Conservation (phyloP, 2,329 filamentous ascomycete species). For the Rhexocercosporidium sp. region DNA sequence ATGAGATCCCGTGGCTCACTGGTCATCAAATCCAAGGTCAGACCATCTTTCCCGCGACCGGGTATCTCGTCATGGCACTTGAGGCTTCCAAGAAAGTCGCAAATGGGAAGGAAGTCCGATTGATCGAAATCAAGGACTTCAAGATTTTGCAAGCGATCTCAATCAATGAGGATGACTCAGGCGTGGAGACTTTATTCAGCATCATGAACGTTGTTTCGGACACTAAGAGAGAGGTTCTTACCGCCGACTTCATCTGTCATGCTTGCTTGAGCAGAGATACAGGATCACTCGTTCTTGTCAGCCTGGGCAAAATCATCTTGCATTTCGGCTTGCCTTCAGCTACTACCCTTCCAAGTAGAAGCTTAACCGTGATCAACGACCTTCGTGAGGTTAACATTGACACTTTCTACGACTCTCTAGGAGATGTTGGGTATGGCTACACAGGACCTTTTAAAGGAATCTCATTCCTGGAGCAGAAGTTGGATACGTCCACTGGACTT, state of each 20-base stretch:
- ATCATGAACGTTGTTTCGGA: neutral
- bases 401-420: constrained; percentile 9
- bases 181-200: constrained; percentile 12
- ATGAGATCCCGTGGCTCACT: constrained; percentile 49
- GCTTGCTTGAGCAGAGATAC: constrained; percentile 21
- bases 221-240: neutral
- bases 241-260: constrained; percentile 8
- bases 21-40: constrained; percentile 48
- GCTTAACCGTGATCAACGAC: constrained; percentile 14
- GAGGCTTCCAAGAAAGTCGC: constrained; percentile 45
- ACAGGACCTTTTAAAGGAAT: constrained; percentile 13
- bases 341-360: neutral
- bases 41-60: constrained; percentile 51
- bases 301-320: constrained; percentile 8
- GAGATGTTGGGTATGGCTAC: constrained; percentile 11
- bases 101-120: constrained; percentile 36
- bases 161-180: constrained; percentile 14
- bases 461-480: constrained; percentile 15
- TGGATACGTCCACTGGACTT: constrained; percentile 10
- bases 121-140: constrained; percentile 39
- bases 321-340: neutral
- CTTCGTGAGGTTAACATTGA: constrained; percentile 15
- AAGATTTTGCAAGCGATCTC: constrained; percentile 24
- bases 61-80: constrained; percentile 52
- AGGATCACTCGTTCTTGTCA: constrained; percentile 14